Evolutionary conservation across 345 rosid genomes (phyloP).

Genomic region (Acer campestre): DNA sequence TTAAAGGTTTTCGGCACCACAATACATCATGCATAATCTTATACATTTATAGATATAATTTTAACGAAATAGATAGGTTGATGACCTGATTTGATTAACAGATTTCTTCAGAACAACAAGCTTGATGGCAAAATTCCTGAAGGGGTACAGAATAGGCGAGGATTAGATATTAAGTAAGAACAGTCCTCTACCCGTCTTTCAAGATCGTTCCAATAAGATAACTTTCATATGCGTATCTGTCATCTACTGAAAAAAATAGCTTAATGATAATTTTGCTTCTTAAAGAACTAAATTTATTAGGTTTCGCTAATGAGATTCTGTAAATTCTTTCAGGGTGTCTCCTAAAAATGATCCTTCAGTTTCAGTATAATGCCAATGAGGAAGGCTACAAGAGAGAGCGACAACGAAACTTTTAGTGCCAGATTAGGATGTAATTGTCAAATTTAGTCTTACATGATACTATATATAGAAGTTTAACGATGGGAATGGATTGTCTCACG

Average conservation of each 20-base stretch:
- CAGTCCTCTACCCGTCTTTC: not conserved
- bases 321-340: constrained; percentile 51
- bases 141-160: constrained; percentile 38
- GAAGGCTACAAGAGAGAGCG: not conserved
- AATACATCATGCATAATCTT: not conserved
- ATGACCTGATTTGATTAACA: constrained; percentile 35
- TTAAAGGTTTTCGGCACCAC: not conserved
- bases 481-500: not conserved
- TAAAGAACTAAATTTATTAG: constrained; percentile 11
- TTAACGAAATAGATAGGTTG: constrained; percentile 5
- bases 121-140: constrained; percentile 62
- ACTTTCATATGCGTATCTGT: no score
- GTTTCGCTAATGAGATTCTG: not conserved
- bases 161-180: constrained; percentile 61
- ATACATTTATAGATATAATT: not conserved
- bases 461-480: not conserved
- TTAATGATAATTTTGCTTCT: not conserved
- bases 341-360: constrained; percentile 42
- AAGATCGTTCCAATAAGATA: not conserved
- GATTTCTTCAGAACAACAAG: constrained; percentile 69
- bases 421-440: constrained; percentile 9
- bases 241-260: not conserved
- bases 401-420: not conserved
- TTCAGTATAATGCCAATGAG: constrained; percentile 24
- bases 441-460: not conserved